Base-by-base conservation (phyloP, 2,329 filamentous ascomycete genomes). In the Trichoderma koningiopsis region DNA sequence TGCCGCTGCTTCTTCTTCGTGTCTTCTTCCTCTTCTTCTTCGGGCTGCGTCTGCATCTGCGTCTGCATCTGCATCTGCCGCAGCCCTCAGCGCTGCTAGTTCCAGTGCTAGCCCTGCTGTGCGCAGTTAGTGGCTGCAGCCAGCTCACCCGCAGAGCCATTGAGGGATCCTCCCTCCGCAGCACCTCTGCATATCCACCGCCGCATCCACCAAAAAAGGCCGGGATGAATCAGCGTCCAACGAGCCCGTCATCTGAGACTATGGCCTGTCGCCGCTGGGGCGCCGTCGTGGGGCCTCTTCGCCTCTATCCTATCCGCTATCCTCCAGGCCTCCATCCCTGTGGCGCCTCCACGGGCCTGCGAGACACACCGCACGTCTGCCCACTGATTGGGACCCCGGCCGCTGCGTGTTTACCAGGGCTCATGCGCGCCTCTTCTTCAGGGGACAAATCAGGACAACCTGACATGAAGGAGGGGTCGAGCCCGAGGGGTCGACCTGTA, bases 191-290 rank as follows among this genome's bases (percentile, higher is more conserved):
- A 24, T 19, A 37, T 14, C 47, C 47, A 40, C 60, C 29, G 60
- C 60, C 13, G 49, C 52, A 49, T 11, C 61, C 27, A 27, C 59
- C 43, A 22, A 37, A 33, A 37, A 33, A 22, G 14, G 27, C 61
- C 40, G 19, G 40, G 49, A 64, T 64, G 61, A 64, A 64, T 64
- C 61, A 64, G 49, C 35, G 35, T 29, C 35, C 35, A 43, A 43
- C 19, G 37, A 59, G 16, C 29, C 52, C 52, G 55, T 66, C 63
- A 66, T 66, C 63, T 66, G 63, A 66, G 63, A 40, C 53, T 27
- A 24, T 66, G 63, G 53, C 53, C 63, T 66, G 37, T 66, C 53
- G 53, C 49, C 52, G 59, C 19, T 62, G 52, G 59, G 59, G 59
- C 43, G 59, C 59, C 59, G 43, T 13, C 59, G 59, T 62, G 59